These are phyloP conservation scores for Triadica sebifera DNA, from an alignment of 345 rosid genomes.

Conservation along the genomic window DNA sequence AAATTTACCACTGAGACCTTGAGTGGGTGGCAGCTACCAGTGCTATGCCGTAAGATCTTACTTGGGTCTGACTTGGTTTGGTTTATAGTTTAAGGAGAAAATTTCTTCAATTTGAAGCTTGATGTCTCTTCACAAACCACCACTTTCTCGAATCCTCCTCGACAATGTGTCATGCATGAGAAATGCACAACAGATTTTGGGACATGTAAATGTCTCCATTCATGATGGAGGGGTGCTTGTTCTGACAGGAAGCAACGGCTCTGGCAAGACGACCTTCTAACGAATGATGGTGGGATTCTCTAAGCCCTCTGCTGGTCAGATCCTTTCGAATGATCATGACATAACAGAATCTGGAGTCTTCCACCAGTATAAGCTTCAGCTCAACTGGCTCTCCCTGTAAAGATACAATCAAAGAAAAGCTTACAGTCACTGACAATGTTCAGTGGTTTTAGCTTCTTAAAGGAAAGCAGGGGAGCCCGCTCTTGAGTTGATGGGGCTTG, in stretches of 20 bases:
- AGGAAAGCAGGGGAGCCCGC: conserved; percentile 75
- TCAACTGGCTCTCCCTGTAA: conserved; percentile 88
- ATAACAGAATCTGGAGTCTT: conserved; percentile 68
- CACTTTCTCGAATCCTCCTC: conserved; percentile 67
- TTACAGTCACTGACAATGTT: conserved; percentile 73
- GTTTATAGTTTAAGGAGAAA: background rate
- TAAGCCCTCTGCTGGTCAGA: conserved; percentile 76
- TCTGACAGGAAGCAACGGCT: conserved; percentile 75
- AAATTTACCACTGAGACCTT: no score
- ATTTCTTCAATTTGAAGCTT: background rate
- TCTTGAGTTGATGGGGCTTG: conserved; percentile 83
- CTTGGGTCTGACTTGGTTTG: background rate
- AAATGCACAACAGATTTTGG: conserved; percentile 77
- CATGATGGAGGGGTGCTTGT: conserved; percentile 85
- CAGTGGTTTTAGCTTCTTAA: conserved; percentile 87
- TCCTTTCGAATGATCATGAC: conserved; percentile 91
- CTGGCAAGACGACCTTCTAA: conserved; percentile 74
- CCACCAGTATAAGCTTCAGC: conserved; percentile 89
- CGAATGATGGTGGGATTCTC: conserved; percentile 87
- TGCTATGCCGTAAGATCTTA: background rate
- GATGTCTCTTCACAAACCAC: conserved; percentile 59
- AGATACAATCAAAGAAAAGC: conserved; percentile 67
- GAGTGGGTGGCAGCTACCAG: background rate
- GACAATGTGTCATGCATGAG: conserved; percentile 94
- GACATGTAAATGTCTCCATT: conserved; percentile 66